A percentile compares a stretch with the other conserved stretches of the same genome.
phyloP scores from a whole-genome alignment of 352 stramenopile species.

The Globisporangium splendens region DNA sequence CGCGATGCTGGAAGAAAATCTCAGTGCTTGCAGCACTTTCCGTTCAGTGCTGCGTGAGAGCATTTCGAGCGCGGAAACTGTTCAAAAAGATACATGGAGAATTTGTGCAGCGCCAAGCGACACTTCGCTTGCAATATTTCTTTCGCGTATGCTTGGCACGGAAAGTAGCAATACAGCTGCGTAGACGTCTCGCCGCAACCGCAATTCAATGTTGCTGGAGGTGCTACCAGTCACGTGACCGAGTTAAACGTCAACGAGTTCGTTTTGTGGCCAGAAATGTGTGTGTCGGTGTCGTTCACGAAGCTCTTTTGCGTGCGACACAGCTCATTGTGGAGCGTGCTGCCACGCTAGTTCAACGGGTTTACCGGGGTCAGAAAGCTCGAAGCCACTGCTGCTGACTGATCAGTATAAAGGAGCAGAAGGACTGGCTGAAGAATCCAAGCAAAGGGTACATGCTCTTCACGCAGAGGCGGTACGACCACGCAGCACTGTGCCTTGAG shows the following conservation, averaged over 20 bases:
- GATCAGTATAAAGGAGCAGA: conserved; percentile 25
- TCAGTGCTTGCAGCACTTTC: conserved; percentile 17
- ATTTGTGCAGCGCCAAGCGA: conserved; percentile 17
- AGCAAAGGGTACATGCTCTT: conserved; percentile 47
- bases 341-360: conserved; percentile 35
- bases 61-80: conserved; percentile 22
- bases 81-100: conserved; percentile 21
- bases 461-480: conserved; percentile 25
- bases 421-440: conserved; percentile 47
- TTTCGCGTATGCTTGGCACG: conserved; percentile 38
- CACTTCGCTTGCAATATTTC: conserved; percentile 36
- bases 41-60: conserved; percentile 36
- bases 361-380: conserved; percentile 37
- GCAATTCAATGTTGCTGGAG: conserved; percentile 53
- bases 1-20: conserved; percentile 23
- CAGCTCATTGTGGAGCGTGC: conserved; percentile 20
- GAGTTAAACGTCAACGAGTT: conserved; percentile 20
- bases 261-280: conserved; percentile 14
- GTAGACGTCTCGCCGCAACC: conserved; percentile 23
- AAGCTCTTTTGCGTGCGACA: conserved; percentile 20
- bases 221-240: conserved; percentile 21
- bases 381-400: conserved; percentile 34
- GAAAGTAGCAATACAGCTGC: conserved; percentile 21
- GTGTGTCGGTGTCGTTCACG: conserved; percentile 13
- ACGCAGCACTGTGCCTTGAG: conserved; percentile 49